Conservation (phyloP, 371 early-diverging fungal species). For the Circinella umbellata region DNA sequence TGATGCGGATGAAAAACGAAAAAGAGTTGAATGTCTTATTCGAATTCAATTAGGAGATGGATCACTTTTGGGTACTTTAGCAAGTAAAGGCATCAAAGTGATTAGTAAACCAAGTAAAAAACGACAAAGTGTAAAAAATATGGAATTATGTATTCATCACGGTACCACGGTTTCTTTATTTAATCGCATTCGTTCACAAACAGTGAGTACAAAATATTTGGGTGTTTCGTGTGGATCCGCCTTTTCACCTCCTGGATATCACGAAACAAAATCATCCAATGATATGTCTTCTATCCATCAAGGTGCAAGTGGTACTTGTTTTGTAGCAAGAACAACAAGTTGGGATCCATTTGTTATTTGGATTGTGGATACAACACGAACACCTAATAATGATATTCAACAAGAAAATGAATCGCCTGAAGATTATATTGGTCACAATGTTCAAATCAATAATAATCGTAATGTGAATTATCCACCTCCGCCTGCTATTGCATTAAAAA, state of each 20-base stretch:
- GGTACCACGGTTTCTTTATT: conserved; percentile 83
- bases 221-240: conserved; percentile 58
- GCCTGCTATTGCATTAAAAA: conserved; percentile 31
- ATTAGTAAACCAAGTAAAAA: conserved; percentile 84
- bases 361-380: conserved; percentile 71
- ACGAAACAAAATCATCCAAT: neutral
- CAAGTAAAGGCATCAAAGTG: conserved; percentile 75
- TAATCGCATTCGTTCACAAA: conserved; percentile 87
- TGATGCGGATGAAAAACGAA: conserved; percentile 77
- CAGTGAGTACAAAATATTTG: conserved; percentile 81
- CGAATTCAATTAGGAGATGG: conserved; percentile 64
- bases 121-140: conserved; percentile 78
- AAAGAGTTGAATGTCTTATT: conserved; percentile 70
- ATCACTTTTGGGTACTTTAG: conserved; percentile 61
- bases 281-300: conserved; percentile 6
- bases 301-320: conserved; percentile 50
- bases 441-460: conserved; percentile 16
- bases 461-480: conserved; percentile 43
- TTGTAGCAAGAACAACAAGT: conserved; percentile 76
- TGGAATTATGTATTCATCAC: conserved; percentile 82
- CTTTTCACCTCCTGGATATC: conserved; percentile 23
- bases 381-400: conserved; percentile 30
- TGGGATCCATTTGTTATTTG: conserved; percentile 93
- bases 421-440: conserved; percentile 30
- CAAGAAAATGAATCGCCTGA: conserved; percentile 24